Conservation (phyloP, 2,329 filamentous ascomycete genomes). For the Arthroderma uncinatum region DNA sequence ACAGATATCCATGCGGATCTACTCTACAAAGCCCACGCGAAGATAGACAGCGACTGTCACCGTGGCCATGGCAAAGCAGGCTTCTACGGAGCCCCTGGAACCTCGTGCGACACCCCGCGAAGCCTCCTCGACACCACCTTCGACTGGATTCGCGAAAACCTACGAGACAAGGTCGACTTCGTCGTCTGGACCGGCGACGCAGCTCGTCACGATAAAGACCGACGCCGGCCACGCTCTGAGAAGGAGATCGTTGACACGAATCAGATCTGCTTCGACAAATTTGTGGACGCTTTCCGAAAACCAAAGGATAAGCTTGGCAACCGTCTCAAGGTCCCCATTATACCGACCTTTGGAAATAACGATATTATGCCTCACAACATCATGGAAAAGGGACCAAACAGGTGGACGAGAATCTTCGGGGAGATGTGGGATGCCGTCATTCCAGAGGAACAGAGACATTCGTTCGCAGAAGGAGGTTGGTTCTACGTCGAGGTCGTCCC, state of each 20-base stretch:
- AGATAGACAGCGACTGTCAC: slow-evolving; percentile 67
- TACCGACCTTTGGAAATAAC: slow-evolving; percentile 93
- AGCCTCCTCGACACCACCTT: slow-evolving; percentile 79
- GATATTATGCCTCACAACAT: slow-evolving; percentile 97
- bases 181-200: slow-evolving; percentile 89
- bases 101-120: slow-evolving; percentile 76
- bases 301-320: slow-evolving; percentile 23
- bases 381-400: slow-evolving; percentile 71
- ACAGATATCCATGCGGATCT: slow-evolving; percentile 84
- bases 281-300: slow-evolving; percentile 55
- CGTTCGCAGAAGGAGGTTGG: slow-evolving; percentile 87
- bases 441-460: slow-evolving; percentile 80
- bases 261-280: slow-evolving; percentile 60
- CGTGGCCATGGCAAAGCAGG: slow-evolving; percentile 65
- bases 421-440: slow-evolving; percentile 79
- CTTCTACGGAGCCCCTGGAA: slow-evolving; percentile 70
- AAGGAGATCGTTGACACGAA: slow-evolving; percentile 71
- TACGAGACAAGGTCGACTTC: slow-evolving; percentile 74
- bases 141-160: slow-evolving; percentile 68
- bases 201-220: slow-evolving; percentile 79
- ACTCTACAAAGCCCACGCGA: slow-evolving; percentile 70
- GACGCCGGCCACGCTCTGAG: slow-evolving; percentile 61
- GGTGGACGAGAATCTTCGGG: slow-evolving; percentile 66
- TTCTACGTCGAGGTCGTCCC: slow-evolving; percentile 90
- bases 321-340: slow-evolving; percentile 61